phyloP scores from a whole-genome alignment of 202 grass and related monocot species.

The Setaria italica region DNA sequence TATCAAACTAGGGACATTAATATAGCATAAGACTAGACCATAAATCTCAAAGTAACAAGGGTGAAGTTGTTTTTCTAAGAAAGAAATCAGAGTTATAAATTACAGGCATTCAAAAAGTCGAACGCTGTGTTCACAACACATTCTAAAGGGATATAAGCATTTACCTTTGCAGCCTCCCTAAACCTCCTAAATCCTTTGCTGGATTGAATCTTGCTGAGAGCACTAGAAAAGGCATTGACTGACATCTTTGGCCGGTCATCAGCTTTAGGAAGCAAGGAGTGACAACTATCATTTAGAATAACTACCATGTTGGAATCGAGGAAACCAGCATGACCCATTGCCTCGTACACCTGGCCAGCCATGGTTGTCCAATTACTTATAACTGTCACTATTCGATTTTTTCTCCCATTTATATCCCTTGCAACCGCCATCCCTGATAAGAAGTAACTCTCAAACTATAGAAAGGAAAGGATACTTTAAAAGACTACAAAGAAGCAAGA shows the following conservation, averaged over 20 bases:
- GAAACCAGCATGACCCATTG: constrained; percentile 80
- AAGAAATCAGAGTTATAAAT: constrained; percentile 18
- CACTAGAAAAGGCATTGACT: constrained; percentile 72
- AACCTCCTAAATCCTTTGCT: constrained; percentile 80
- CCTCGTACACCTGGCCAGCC: constrained; percentile 82
- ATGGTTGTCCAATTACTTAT: constrained; percentile 86
- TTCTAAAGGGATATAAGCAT: constrained; percentile 11
- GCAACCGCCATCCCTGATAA: constrained; percentile 80
- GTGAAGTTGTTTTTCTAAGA: background rate
- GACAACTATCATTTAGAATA: constrained; percentile 73
- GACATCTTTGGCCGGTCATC: constrained; percentile 61
- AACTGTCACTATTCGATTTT: constrained; percentile 71
- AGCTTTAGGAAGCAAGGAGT: constrained; percentile 63
- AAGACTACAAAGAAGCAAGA: constrained; percentile 29
- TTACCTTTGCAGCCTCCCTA: constrained; percentile 83
- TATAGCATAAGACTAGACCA: constrained; percentile 17
- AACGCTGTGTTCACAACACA: constrained; percentile 5
- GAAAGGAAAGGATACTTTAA: constrained; percentile 26
- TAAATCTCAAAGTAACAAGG: constrained; percentile 23
- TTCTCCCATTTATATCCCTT: constrained; percentile 76
- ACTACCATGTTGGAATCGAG: constrained; percentile 88
- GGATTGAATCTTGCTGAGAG: constrained; percentile 83
- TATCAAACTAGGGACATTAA: constrained; percentile 15
- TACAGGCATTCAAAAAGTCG: constrained; percentile 17
- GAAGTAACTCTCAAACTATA: constrained; percentile 42